Evolutionary conservation across 1,139 yeast species (phyloP), one percentile per base, ranked within the genome.

Genomic region (Nadsonia commutata): DNA sequence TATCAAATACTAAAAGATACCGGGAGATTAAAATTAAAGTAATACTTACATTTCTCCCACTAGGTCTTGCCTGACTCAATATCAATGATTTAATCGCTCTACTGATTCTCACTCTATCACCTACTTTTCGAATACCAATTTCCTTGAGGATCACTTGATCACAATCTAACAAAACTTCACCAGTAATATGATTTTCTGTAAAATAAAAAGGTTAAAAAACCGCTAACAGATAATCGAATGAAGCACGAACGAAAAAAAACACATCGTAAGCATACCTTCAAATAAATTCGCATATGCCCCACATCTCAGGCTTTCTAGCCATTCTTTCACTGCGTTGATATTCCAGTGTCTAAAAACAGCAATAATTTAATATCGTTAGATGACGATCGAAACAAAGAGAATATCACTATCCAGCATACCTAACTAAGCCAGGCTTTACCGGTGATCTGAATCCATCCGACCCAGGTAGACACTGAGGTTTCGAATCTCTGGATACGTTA

Each of bases 51-150:
- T 27, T 27, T 9, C n/a, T 13, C n/a, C 3, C 16, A 27, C n/a
- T 27, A 8, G 13, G 13, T 27, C 16, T 27, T 5, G 33, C n/a
- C 3, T 7, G 5, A 9, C 16, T 27, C n/a, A 9, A 9, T 27
- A 27, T 51, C 16, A 63, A 51, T n/a, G 49, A 45, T 38, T 53
- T 54, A 36, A 66, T 50, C 45, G 80, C 77, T 18, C 76, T 64
- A 51, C 76, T 76, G 7, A 84, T 57, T 31, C 80, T 66, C 31
- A 90, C 67, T 31, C 96, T 66, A 58, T 90, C 97, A 0, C 97
- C 97, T 8, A 90, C 72, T 51, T 76, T 80, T 18, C 52, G 52
- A n/a, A 90, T 63, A 0, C 95, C 96, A 7, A 90, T 59, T 49
- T 81, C 94, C 44, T 71, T 72, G 45, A 90, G 68, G 1, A 86